phyloP scores from a whole-genome alignment of 352 stramenopile genomes.

The Phytophthora litchii region DNA sequence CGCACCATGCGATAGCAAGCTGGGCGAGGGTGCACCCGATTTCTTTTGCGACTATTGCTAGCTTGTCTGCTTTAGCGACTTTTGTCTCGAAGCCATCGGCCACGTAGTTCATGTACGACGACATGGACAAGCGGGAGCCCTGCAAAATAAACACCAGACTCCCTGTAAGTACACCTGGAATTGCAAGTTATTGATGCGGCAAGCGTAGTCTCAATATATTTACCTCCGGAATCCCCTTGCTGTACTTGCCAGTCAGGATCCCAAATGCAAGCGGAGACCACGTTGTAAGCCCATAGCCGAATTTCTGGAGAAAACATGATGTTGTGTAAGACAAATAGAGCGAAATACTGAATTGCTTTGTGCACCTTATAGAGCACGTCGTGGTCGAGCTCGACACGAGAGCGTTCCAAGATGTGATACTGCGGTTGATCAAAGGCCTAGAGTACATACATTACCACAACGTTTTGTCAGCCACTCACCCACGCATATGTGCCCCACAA shows the following conservation, averaged over 20 bases:
- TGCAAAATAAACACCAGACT: constrained; percentile 1
- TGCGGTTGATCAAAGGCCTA: constrained; percentile 63
- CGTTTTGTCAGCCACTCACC: not conserved
- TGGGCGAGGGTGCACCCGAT: constrained; percentile 50
- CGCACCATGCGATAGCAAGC: constrained; percentile 61
- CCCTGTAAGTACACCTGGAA: no score
- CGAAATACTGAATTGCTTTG: not conserved
- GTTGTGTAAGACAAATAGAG: not conserved
- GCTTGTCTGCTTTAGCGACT: constrained; percentile 34
- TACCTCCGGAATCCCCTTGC: constrained; percentile 52
- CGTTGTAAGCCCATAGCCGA: constrained; percentile 69
- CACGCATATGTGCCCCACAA: not conserved
- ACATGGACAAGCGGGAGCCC: constrained; percentile 50
- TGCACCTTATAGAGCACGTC: constrained; percentile 57
- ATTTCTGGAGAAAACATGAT: no score
- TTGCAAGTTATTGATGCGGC: no score
- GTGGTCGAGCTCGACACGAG: constrained; percentile 64
- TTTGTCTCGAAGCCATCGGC: constrained; percentile 37
- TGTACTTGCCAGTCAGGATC: constrained; percentile 79
- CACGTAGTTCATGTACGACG: constrained; percentile 42
- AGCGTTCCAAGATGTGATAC: constrained; percentile 75
- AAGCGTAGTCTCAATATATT: not conserved
- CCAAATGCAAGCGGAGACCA: constrained; percentile 72
- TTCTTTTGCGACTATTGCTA: constrained; percentile 39
- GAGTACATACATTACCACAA: constrained; percentile 15